A percentile compares a stretch with the other conserved stretches of the same genome.
Evolutionary conservation across 148 eudicot species (phyloP).

Genomic region (Camellia granthamiana): DNA sequence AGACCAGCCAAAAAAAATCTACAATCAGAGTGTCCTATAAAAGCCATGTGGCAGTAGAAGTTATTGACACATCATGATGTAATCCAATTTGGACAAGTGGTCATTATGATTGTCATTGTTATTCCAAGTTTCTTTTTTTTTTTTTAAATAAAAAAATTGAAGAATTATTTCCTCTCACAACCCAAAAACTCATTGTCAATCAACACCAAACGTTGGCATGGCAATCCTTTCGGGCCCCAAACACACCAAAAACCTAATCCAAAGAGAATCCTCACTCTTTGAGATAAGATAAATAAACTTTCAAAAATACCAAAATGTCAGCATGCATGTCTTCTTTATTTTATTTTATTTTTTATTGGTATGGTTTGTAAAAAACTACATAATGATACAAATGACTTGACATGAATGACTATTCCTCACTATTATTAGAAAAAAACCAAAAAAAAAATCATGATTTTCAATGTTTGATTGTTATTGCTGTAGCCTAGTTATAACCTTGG

Average conservation of each 20-base stretch:
- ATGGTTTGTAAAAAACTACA: background rate
- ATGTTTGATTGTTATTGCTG: too few relatives aligned
- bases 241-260: constrained; percentile 11
- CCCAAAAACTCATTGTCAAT: background rate
- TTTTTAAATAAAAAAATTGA: background rate
- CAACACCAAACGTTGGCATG: background rate
- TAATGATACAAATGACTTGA: too few relatives aligned
- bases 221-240: constrained; percentile 8
- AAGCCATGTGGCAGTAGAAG: background rate
- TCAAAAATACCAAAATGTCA: background rate
- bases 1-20: background rate
- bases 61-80: constrained; percentile 1
- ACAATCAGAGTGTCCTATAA: background rate
- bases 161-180: constrained; percentile 9
- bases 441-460: too few relatives aligned
- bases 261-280: constrained; percentile 9
- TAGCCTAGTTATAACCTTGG: too few relatives aligned
- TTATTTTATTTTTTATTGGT: background rate
- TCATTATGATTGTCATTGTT: background rate
- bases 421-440: background rate
- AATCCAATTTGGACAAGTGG: background rate
- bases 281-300: background rate
- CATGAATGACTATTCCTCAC: background rate
- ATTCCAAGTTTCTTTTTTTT: background rate
- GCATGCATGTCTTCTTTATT: too few relatives aligned